Conservation (phyloP, 164 flowering plant species). For the Vitis amurensis region DNA sequence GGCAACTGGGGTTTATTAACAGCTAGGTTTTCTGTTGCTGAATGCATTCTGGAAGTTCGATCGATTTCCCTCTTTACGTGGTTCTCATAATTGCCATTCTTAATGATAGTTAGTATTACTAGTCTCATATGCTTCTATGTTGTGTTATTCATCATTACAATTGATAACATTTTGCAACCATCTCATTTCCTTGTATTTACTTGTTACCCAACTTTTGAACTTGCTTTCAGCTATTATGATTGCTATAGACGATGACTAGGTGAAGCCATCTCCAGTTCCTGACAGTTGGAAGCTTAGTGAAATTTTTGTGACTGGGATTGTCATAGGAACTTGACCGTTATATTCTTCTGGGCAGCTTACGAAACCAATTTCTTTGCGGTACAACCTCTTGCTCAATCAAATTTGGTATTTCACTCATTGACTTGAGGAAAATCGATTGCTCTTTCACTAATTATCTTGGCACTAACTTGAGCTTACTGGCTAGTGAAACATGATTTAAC, state of each 20-base stretch:
- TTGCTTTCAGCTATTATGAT: slow-evolving; percentile 20
- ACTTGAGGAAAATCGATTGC: background rate
- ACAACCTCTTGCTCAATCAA: background rate
- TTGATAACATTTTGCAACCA: too few relatives aligned
- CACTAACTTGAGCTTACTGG: background rate
- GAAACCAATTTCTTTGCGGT: slow-evolving; percentile 45
- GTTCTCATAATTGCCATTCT: too few relatives aligned
- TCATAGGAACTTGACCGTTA: slow-evolving; percentile 40
- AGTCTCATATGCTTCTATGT: too few relatives aligned
- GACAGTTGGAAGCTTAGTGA: slow-evolving; percentile 32
- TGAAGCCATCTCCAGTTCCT: slow-evolving; percentile 25
- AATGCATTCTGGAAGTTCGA: too few relatives aligned
- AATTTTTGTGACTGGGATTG: slow-evolving; percentile 50
- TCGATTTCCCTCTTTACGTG: too few relatives aligned
- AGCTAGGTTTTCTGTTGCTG: too few relatives aligned
- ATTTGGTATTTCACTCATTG: too few relatives aligned
- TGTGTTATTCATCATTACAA: too few relatives aligned
- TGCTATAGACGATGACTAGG: slow-evolving; percentile 22
- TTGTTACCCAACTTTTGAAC: too few relatives aligned
- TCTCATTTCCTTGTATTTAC: too few relatives aligned
- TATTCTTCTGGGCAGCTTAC: slow-evolving; percentile 46
- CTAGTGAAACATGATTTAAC: background rate
- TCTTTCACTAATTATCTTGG: background rate
- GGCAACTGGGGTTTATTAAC: too few relatives aligned
- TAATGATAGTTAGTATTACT: too few relatives aligned